Conservation (phyloP, 345 rosid species). For the Sisymbrium altissimum region DNA sequence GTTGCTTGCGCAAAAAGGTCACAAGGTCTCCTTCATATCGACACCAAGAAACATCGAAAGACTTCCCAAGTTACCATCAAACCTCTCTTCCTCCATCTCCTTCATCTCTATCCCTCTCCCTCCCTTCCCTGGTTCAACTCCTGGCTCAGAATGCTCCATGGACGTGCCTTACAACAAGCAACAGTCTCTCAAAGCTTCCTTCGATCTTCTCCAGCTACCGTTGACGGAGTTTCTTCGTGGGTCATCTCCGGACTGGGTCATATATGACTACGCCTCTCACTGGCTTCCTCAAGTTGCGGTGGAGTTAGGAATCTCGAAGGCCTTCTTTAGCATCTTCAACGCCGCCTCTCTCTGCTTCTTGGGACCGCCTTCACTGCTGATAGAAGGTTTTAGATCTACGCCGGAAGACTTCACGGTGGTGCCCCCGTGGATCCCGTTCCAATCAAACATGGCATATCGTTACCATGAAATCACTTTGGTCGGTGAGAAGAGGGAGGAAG, state of each 20-base stretch:
- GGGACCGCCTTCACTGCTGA: slow-evolving; percentile 27
- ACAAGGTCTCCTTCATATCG: not conserved
- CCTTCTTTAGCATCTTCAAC: slow-evolving; percentile 35
- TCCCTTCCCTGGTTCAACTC: slow-evolving; percentile 11
- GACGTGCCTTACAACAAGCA: slow-evolving; percentile 39
- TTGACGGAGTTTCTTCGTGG: slow-evolving; percentile 29
- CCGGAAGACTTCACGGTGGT: not conserved
- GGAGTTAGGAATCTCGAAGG: slow-evolving; percentile 31
- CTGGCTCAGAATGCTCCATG: slow-evolving; percentile 37
- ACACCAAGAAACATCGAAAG: slow-evolving; percentile 30
- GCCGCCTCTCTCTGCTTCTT: slow-evolving; percentile 33
- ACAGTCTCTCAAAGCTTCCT: slow-evolving; percentile 42
- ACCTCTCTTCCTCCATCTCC: slow-evolving; percentile 21
- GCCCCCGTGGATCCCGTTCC: not conserved
- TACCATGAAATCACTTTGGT: slow-evolving; percentile 37
- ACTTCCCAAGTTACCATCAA: slow-evolving; percentile 30
- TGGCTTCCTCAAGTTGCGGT: slow-evolving; percentile 44
- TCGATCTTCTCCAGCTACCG: slow-evolving; percentile 34
- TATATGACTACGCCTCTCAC: slow-evolving; percentile 35
- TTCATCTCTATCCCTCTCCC: slow-evolving; percentile 29
- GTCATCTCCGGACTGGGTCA: slow-evolving; percentile 40
- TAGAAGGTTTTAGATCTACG: slow-evolving; percentile 5
- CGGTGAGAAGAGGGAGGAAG: slow-evolving; percentile 39
- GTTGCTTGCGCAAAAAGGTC: not conserved
- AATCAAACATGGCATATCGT: not conserved